Percentiles rank a stretch among this genome's conserved stretches.
Evolutionary conservation across 1,284 basidiomycete genomes (phyloP).

Genomic region (Ustilago cynodontis): DNA sequence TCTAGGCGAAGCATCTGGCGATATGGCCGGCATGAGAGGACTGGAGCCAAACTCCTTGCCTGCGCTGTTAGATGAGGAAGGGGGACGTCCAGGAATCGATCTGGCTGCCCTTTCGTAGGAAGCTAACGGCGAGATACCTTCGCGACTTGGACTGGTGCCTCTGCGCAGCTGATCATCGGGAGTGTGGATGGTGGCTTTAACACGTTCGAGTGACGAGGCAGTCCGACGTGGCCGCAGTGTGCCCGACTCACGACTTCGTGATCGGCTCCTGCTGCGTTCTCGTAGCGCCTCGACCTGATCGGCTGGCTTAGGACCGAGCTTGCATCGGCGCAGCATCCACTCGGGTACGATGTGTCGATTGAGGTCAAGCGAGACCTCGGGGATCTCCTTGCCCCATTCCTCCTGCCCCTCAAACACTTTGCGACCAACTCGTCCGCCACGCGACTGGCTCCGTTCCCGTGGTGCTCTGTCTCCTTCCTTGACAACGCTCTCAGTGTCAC

Average conservation of each 20-base stretch:
- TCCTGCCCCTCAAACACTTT: conserved; percentile 67
- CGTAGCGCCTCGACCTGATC: conserved; percentile 5
- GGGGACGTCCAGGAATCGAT: conserved; percentile 6
- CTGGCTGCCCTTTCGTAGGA: conserved; percentile 32
- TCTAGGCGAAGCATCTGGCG: conserved; percentile 36
- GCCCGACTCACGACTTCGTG: conserved; percentile 36
- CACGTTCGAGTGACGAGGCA: conserved; percentile 27
- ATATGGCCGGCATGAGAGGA: conserved; percentile 31
- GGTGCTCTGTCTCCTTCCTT: not conserved
- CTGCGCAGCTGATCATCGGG: conserved; percentile 9
- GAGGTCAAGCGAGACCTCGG: conserved; percentile 86
- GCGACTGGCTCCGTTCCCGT: conserved; percentile 20
- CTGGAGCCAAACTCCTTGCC: conserved; percentile 29
- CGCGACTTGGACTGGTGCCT: conserved; percentile 11
- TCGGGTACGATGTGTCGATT: conserved; percentile 96
- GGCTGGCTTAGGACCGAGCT: conserved; percentile 13
- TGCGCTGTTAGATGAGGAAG: conserved; percentile 16
- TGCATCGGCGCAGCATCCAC: conserved; percentile 77
- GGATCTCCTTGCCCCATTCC: conserved; percentile 69
- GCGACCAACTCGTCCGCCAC: conserved; percentile 33
- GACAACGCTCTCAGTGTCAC: not conserved
- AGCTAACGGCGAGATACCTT: conserved; percentile 14
- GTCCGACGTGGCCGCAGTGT: conserved; percentile 13
- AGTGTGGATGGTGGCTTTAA: not conserved
- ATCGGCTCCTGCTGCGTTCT: conserved; percentile 20